Conservation (phyloP, 768 basidiomycete species). For the Tylopilus vinaceipallidus region DNA sequence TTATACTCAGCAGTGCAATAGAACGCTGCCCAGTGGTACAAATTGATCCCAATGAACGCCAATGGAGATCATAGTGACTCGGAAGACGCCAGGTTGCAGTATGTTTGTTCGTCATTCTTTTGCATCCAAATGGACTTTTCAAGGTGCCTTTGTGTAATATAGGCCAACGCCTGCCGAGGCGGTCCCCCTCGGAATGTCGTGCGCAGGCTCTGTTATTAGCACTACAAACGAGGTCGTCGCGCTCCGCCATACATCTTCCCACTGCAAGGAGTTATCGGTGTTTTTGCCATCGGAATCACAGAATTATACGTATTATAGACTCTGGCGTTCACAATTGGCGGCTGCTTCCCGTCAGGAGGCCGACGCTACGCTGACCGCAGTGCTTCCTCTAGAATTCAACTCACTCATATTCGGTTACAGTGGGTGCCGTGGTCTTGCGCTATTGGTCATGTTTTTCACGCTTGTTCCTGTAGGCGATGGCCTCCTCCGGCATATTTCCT, state of each 20-base stretch:
- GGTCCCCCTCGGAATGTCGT: constrained; percentile 9
- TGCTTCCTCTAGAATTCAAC: constrained; percentile 58
- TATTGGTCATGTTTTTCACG: neutral
- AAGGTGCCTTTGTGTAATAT: constrained; percentile 1
- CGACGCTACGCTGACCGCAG: constrained; percentile 31
- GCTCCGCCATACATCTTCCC: constrained; percentile 18
- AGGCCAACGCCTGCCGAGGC: constrained; percentile 11
- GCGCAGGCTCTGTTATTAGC: constrained; percentile 6
- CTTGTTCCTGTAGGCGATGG: constrained; percentile 47
- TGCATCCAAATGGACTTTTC: constrained; percentile 5
- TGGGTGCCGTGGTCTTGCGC: constrained; percentile 30
- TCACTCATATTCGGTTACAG: constrained; percentile 63
- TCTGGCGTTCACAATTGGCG: constrained; percentile 22
- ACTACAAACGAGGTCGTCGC: constrained; percentile 16
- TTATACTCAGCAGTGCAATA: constrained; percentile 8
- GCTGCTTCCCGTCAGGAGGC: constrained; percentile 1
- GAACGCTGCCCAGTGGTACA: constrained; percentile 22
- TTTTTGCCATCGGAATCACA: constrained; percentile 7
- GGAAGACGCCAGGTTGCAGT: constrained; percentile 17
- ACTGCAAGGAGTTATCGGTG: constrained; percentile 20
- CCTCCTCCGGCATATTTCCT: constrained; percentile 43
- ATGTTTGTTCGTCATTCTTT: constrained; percentile 3
- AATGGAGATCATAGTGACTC: constrained; percentile 7
- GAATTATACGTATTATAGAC: constrained; percentile 6
- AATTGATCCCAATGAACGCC: constrained; percentile 9